These are phyloP conservation scores for Chaetomium globosum DNA, from an alignment of 2,329 filamentous ascomycete genomes.

Conservation along the genomic window DNA sequence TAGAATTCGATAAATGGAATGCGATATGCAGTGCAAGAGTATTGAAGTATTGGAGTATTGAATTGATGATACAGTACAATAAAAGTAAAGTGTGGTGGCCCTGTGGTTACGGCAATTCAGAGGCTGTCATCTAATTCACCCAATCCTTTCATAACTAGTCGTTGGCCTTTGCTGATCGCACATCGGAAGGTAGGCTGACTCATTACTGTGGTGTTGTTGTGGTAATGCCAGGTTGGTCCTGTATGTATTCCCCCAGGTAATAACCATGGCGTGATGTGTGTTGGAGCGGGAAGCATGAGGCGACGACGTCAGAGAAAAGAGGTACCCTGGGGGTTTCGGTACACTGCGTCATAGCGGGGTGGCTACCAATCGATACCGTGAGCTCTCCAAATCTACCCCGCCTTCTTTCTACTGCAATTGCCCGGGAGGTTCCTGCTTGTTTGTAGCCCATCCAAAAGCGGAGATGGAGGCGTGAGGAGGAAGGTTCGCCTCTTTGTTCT, in stretches of 20 bases:
- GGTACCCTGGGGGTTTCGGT: not conserved
- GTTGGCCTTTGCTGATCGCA: not conserved
- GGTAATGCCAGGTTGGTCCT: not conserved
- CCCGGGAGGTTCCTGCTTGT: not conserved
- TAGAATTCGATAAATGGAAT: not conserved
- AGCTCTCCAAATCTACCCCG: not conserved
- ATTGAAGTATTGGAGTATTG: not conserved
- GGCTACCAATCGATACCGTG: not conserved
- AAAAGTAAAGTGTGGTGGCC: not conserved
- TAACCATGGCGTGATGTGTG: not conserved
- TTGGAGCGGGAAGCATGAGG: not conserved
- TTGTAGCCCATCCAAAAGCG: not conserved
- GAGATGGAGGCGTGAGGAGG: not conserved
- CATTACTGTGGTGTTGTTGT: slow-evolving; percentile 1
- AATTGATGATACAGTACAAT: not conserved
- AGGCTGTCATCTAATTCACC: slow-evolving; percentile 1
- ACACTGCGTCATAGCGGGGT: slow-evolving; percentile 27
- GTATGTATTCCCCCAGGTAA: not conserved
- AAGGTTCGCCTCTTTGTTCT: not conserved
- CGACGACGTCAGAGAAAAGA: slow-evolving; percentile 3
- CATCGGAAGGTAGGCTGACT: slow-evolving; percentile 7
- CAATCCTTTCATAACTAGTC: not conserved
- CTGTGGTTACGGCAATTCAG: not conserved
- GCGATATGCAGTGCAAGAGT: not conserved
- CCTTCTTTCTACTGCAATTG: not conserved